Evolutionary conservation across 306 rosid species (phyloP).

Genomic region (Myrica gale): DNA sequence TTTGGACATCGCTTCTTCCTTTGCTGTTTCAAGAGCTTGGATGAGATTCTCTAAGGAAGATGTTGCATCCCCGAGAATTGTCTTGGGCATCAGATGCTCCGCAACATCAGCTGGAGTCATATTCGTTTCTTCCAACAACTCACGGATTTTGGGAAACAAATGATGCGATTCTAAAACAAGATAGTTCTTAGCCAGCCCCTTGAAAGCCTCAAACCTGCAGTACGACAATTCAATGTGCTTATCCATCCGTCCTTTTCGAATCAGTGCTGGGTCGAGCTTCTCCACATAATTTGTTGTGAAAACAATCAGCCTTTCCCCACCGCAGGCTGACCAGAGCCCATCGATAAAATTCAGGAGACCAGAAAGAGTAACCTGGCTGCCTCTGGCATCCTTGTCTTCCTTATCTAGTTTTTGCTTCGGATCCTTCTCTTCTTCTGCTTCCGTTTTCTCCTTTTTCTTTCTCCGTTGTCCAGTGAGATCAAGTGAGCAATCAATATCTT

Average conservation of each 20-base stretch:
- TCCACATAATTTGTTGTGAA: constrained; percentile 81
- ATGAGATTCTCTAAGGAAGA: constrained; percentile 40
- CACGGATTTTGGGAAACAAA: constrained; percentile 35
- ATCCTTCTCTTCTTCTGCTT: constrained; percentile 38
- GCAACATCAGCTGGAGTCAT: constrained; percentile 91
- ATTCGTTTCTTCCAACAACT: constrained; percentile 34
- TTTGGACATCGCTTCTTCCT: constrained; percentile 35
- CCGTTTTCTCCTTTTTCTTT: constrained; percentile 31
- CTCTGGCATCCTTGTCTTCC: constrained; percentile 37
- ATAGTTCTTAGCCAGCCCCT: constrained; percentile 61
- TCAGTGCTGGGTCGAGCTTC: constrained; percentile 80
- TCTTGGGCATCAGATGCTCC: constrained; percentile 76
- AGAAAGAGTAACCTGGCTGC: constrained; percentile 61
- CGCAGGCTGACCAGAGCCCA: constrained; percentile 85
- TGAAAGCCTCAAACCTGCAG: constrained; percentile 69
- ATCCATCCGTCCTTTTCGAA: constrained; percentile 87
- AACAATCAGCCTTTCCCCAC: constrained; percentile 65
- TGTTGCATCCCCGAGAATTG: constrained; percentile 30
- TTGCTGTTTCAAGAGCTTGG: constrained; percentile 49
- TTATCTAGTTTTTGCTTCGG: constrained; percentile 23
- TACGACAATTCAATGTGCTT: constrained; percentile 66
- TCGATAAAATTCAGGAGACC: constrained; percentile 78
- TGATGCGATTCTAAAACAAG: constrained; percentile 45
- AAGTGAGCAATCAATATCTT: constrained; percentile 78
- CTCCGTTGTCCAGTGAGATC: constrained; percentile 63